phyloP scores from a whole-genome alignment of 2,329 filamentous ascomycete genomes.

The Aspergillus sp. region DNA sequence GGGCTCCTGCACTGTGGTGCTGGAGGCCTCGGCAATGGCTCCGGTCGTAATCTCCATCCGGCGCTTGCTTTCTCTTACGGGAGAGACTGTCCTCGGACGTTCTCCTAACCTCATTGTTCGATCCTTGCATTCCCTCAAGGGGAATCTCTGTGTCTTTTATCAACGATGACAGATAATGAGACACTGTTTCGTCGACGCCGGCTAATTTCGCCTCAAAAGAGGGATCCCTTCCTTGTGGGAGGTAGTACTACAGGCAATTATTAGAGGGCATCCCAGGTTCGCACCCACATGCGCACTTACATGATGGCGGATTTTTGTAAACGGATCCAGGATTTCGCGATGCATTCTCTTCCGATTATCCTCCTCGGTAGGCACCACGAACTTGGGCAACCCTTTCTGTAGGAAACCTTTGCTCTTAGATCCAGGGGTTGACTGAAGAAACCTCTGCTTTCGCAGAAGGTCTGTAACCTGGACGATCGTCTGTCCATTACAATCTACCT shows the following conservation, averaged over 20 bases:
- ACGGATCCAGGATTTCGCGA: conserved; percentile 23
- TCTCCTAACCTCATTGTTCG: background rate
- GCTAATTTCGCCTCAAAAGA: background rate
- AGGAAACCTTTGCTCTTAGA: conserved; percentile 24
- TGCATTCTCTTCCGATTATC: conserved; percentile 14
- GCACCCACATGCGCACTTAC: conserved; percentile 11
- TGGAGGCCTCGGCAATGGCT: background rate
- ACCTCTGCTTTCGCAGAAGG: conserved; percentile 18
- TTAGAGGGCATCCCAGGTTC: background rate
- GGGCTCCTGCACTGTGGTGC: background rate
- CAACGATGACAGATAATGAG: background rate
- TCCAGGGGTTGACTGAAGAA: conserved; percentile 22
- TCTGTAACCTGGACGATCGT: conserved; percentile 23
- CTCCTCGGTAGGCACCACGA: conserved; percentile 13
- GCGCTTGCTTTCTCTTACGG: background rate
- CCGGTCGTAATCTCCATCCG: background rate
- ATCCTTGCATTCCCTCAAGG: background rate
- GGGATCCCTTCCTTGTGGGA: background rate
- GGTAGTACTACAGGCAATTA: background rate
- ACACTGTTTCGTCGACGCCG: background rate
- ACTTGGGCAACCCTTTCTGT: conserved; percentile 23
- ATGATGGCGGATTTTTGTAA: conserved; percentile 26
- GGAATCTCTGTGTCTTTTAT: background rate
- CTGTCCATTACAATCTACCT: conserved; percentile 23
- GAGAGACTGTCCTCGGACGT: background rate